phyloP scores from a whole-genome alignment of 2,329 filamentous ascomycete genomes.

The Phoma sp. region DNA sequence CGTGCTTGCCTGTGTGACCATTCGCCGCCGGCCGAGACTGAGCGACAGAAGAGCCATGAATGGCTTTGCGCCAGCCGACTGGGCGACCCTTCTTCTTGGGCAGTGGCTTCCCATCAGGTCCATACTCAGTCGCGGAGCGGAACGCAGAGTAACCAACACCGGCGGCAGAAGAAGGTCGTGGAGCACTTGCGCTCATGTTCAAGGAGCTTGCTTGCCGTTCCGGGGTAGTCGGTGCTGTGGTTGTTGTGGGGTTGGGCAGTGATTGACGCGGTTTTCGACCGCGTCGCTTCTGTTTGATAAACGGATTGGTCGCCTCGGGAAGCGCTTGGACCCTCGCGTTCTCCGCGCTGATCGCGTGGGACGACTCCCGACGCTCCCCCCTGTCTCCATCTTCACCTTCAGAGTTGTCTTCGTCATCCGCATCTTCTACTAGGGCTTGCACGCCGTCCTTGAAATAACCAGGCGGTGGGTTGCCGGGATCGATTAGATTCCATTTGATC shows the following conservation, averaged over 20 bases:
- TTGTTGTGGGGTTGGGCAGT: conserved; percentile 24
- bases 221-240: conserved; percentile 22
- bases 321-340: conserved; percentile 37
- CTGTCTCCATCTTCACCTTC: conserved; percentile 31
- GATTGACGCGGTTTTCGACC: conserved; percentile 47
- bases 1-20: conserved; percentile 17
- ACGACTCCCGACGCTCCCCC: conserved; percentile 20
- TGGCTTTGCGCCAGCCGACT: conserved; percentile 57
- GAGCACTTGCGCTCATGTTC: conserved; percentile 36
- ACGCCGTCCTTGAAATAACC: conserved; percentile 40
- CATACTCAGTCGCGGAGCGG: conserved; percentile 34
- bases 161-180: conserved; percentile 19
- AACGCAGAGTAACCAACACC: conserved; percentile 54
- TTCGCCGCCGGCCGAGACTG: conserved; percentile 34
- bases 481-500: conserved; percentile 67
- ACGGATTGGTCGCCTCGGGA: conserved; percentile 40
- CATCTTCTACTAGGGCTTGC: conserved; percentile 38
- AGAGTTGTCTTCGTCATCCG: conserved; percentile 45
- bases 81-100: conserved; percentile 56
- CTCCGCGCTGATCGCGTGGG: conserved; percentile 30
- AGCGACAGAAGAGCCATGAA: conserved; percentile 50
- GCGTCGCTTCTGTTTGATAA: conserved; percentile 39
- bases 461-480: conserved; percentile 58
- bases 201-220: conserved; percentile 18
- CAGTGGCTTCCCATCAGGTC: conserved; percentile 45